Conservation (phyloP, 1,284 basidiomycete genomes). For the Ustilago vetiveriae region DNA sequence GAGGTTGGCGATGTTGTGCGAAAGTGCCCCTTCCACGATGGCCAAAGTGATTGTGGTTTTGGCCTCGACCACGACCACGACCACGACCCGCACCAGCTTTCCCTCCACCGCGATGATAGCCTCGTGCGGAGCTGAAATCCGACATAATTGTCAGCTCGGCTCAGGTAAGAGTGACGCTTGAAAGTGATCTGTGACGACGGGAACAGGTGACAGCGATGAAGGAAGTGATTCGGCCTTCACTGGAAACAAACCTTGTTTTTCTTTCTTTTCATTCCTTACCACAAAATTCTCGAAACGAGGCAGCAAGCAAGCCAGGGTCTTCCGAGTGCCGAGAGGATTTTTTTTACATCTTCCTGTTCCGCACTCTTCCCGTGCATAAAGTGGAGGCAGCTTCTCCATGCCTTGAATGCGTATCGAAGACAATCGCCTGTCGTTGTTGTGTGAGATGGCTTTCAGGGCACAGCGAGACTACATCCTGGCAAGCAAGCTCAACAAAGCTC, state of each 20-base stretch:
- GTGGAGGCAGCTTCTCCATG: slow-evolving; percentile 3
- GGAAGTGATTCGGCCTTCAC: too few species aligned
- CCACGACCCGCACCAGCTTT: background rate
- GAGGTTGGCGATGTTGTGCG: slow-evolving; percentile 29
- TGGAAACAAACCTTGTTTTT: background rate
- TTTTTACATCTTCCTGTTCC: too few species aligned
- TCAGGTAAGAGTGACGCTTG: too few species aligned
- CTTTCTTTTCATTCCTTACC: too few species aligned
- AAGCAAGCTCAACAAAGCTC: too few species aligned
- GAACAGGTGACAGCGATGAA: too few species aligned
- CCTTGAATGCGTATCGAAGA: too few species aligned
- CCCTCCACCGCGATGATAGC: slow-evolving; percentile 1
- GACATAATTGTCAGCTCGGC: slow-evolving; percentile 14
- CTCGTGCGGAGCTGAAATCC: background rate
- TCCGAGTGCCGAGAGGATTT: slow-evolving; percentile 22
- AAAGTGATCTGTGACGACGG: too few species aligned
- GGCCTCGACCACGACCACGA: slow-evolving; percentile 15
- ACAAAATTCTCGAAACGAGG: background rate
- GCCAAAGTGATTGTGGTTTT: slow-evolving; percentile 1
- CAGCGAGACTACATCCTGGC: too few species aligned
- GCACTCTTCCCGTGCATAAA: background rate
- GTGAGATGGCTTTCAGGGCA: too few species aligned
- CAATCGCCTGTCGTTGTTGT: too few species aligned
- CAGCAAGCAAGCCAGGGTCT: slow-evolving; percentile 23
- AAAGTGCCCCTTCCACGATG: slow-evolving; percentile 22